These are phyloP conservation scores for Pythium sukuiense DNA, from an alignment of 352 stramenopile genomes.

Conservation along the genomic window DNA sequence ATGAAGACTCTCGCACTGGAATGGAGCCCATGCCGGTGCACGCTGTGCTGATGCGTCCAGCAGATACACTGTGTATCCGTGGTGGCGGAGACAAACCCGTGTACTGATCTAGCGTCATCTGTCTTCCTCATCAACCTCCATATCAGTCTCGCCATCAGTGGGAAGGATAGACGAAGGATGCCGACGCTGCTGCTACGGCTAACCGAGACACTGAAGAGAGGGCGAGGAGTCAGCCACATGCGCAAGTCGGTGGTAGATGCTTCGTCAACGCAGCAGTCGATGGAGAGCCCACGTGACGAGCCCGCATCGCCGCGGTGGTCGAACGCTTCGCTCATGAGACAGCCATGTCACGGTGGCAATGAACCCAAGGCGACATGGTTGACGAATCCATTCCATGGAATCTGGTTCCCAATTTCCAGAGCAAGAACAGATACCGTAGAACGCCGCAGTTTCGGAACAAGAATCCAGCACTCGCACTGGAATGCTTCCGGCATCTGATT, in stretches of 20 bases:
- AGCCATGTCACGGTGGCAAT: neutral
- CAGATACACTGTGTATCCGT: too few species aligned
- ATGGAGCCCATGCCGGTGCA: neutral
- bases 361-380: neutral
- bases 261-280: neutral
- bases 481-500: neutral
- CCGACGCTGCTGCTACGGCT: neutral
- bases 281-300: constrained; percentile 16
- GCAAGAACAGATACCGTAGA: neutral
- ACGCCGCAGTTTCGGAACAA: neutral
- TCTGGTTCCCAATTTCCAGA: neutral
- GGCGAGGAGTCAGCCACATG: neutral
- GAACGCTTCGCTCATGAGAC: constrained; percentile 2
- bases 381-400: neutral
- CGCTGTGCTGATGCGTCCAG: too few species aligned
- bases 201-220: neutral
- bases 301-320: constrained; percentile 16
- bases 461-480: neutral
- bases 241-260: constrained; percentile 10
- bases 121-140: neutral
- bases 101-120: constrained; percentile 7
- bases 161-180: neutral
- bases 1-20: neutral
- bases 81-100: too few species aligned
- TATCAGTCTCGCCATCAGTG: neutral